Evolutionary conservation across 345 rosid species (phyloP).

Genomic region (Rhizophora apiculata): DNA sequence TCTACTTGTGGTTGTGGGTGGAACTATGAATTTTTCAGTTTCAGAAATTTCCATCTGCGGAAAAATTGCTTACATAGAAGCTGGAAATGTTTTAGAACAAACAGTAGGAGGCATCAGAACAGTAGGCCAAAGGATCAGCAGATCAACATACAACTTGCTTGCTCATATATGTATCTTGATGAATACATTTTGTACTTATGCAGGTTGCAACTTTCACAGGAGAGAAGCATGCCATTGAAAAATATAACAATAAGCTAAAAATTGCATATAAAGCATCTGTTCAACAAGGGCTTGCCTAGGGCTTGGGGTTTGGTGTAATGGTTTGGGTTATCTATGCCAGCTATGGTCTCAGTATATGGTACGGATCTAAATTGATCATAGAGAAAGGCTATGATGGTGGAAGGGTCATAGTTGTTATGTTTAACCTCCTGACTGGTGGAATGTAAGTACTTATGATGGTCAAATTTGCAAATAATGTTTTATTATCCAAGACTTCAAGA

Average conservation of each 20-base stretch:
- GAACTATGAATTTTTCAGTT: conserved; percentile 1
- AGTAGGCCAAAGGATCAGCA: conserved; percentile 8
- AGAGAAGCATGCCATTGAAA: conserved; percentile 68
- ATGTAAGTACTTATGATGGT: conserved; percentile 42
- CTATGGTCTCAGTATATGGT: conserved; percentile 71
- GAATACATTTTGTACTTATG: background rate
- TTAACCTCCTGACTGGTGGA: conserved; percentile 70
- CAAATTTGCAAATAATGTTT: background rate
- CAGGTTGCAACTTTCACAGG: conserved; percentile 84
- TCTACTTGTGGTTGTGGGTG: conserved; percentile 50
- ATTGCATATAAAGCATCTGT: conserved; percentile 51
- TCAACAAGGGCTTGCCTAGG: conserved; percentile 71
- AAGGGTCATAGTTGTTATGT: conserved; percentile 57
- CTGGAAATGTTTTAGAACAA: too few species aligned
- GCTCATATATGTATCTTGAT: background rate
- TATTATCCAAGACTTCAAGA: too few species aligned
- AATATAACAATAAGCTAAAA: conserved; percentile 53
- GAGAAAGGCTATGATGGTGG: conserved; percentile 75
- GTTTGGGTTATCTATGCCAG: conserved; percentile 41
- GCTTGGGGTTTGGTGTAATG: conserved; percentile 60
- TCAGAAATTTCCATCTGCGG: too few species aligned
- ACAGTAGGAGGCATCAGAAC: too few species aligned
- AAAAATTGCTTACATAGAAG: too few species aligned
- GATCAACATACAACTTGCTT: background rate
- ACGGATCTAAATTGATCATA: conserved; percentile 60